These are phyloP conservation scores for Cupressus sempervirens DNA, from an alignment of 75 land plant genomes.

Conservation along the genomic window DNA sequence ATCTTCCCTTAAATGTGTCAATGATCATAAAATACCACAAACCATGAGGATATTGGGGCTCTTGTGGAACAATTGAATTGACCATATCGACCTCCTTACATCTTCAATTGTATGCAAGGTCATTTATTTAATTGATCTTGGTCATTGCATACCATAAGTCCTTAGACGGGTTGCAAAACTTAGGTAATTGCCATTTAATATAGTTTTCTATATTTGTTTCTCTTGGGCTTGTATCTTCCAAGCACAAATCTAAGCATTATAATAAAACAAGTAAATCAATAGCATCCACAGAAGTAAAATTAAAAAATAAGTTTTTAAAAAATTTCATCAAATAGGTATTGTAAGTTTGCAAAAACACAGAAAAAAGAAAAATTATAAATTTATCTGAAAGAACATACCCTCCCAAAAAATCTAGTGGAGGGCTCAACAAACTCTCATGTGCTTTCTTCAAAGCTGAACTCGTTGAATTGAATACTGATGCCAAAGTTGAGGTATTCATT, in stretches of 20 bases:
- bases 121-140: background rate
- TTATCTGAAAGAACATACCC: background rate
- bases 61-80: background rate
- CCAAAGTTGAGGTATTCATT: background rate
- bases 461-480: background rate
- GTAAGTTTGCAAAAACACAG: background rate
- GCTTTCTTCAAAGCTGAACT: slow-evolving; percentile 1
- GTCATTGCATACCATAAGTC: background rate
- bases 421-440: background rate
- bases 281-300: background rate
- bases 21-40: background rate
- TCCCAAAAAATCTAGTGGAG: background rate
- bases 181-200: background rate
- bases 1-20: background rate
- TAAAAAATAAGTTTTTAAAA: background rate
- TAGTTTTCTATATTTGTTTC: background rate
- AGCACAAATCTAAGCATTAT: background rate
- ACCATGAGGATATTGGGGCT: background rate
- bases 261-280: background rate
- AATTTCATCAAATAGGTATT: background rate
- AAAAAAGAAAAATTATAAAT: background rate
- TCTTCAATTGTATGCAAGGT: background rate
- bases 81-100: background rate
- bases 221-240: background rate
- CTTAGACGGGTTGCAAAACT: background rate